Evolutionary conservation across 768 basidiomycete genomes (phyloP), one percentile per base, ranked within the genome.

Genomic region (Lentinula boryana): DNA sequence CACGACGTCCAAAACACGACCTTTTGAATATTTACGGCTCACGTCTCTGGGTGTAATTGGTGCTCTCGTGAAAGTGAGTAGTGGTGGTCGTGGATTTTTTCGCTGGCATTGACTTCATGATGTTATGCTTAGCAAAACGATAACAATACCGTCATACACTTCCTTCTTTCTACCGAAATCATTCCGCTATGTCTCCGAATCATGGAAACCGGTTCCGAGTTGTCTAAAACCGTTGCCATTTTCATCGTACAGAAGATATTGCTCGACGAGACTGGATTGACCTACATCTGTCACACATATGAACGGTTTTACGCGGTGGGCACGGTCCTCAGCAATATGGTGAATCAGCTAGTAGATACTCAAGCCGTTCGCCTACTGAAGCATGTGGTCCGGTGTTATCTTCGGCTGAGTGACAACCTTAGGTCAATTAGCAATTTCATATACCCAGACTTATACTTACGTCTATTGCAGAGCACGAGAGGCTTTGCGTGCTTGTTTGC

Each of bases 221-320:
- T 99, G 16, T 94, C 92, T 61, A 99, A 99, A 77, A 99, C 97
- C 0, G 97, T 99, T 49, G 97, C 97, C 46, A 99, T 99, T 68
- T 99, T 99, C 75, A 99, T 99, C 68, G 97, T 99, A 3, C 97
- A 99, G 74, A 99, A 99, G 76, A 93, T 93, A 62, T 81, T 99
- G 15, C 82, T 98, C 57, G 97, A 99, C 72, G 97, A 99, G 74
- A 94, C 96, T 3, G 97, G 97, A 18, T 77, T 99, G 62, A 95
- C 94, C 15, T 99, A 99, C 73, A 99, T 98, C 69, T 98, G 97
- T 68, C 97, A 99, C 74, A 99, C 97, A n/a, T 99, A 99, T 71
- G 97, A 99, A 72, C 84, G 97, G 56, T 99, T 99, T 77, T 98
- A 98, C 72, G 97, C 97, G 13, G 97, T 99, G 58, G 97, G 96